These are phyloP conservation scores for Puccinia polysora DNA, from an alignment of 1,284 basidiomycete species.

Conservation along the genomic window DNA sequence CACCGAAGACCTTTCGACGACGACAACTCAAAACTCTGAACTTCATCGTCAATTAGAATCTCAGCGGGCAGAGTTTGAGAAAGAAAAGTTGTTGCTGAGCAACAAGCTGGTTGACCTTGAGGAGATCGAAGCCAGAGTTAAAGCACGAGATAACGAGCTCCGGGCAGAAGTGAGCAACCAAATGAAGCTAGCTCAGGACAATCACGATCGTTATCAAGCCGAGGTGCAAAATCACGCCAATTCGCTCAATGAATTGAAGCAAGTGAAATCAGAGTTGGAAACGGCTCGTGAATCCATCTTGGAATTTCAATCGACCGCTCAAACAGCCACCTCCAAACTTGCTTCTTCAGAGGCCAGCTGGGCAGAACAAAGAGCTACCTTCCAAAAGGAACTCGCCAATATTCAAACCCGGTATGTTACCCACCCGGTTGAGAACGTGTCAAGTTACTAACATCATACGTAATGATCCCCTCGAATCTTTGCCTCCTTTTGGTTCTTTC, in stretches of 20 bases:
- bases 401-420: slow-evolving; percentile 62
- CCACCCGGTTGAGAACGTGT: background rate
- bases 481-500: too few relatives aligned
- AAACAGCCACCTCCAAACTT: slow-evolving; percentile 71
- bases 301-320: slow-evolving; percentile 57
- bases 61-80: slow-evolving; percentile 64
- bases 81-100: slow-evolving; percentile 70
- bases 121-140: slow-evolving; percentile 22
- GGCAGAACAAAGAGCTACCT: slow-evolving; percentile 67
- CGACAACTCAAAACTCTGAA: slow-evolving; percentile 60
- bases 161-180: slow-evolving; percentile 50
- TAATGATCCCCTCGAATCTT: background rate
- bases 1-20: slow-evolving; percentile 61
- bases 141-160: slow-evolving; percentile 45
- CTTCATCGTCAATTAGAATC: slow-evolving; percentile 61
- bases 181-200: slow-evolving; percentile 59
- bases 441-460: background rate
- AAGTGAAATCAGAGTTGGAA: slow-evolving; percentile 59
- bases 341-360: slow-evolving; percentile 69
- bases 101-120: slow-evolving; percentile 18
- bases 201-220: slow-evolving; percentile 72
- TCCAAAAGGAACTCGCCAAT: slow-evolving; percentile 71
- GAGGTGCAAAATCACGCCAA: slow-evolving; percentile 75
- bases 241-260: slow-evolving; percentile 55
- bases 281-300: slow-evolving; percentile 16